Evolutionary conservation across 495 filamentous ascomycete genomes (phyloP), one percentile per base, ranked within the genome.

Genomic region (Podospora pseudopauciseta): DNA sequence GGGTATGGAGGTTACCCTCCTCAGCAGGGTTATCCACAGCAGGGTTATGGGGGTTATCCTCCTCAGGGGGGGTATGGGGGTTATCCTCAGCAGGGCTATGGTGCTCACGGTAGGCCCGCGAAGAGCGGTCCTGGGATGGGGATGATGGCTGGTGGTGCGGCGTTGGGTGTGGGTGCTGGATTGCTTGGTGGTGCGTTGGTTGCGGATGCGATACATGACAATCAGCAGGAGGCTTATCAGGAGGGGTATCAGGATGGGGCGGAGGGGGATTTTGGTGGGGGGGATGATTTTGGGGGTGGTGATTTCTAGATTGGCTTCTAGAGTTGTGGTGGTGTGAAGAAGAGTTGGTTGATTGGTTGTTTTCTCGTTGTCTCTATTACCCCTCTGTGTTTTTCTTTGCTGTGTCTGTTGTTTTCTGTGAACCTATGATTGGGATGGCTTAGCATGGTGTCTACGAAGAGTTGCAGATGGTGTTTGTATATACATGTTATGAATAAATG

Each of bases 141-240:
- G 23, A 81, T 80, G 53, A 81, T 81, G 57, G 86, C 81, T 1
- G 91, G 91, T 59, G 91, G 86, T 28, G 90, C 89, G 9, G 92
- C 91, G 19, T 77, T 94, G 68, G 92, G 92, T 76, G 73, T 92
- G 9, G 92, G 91, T 60, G 92, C 88, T 65, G 92, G 92, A 65
- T 68, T 96, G 72, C 55, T 94, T 3, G 92, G 91, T 68, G 92
- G 91, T 13, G 79, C 82, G 70, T 60, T 94, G 74, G 73, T 96
- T 55, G 89, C 83, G 3, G 84, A 91, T 73, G 88, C 86, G 11
- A 80, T 92, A 59, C 75, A 87, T 58, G 88, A 89, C 67, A 72
- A 84, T 62, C 70, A 89, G 69, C 78, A 89, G 64, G 78, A 85
- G 27, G 81, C 80, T 58, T 86, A 87, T 71, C 34, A 78, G 23